These are phyloP conservation scores for Coccomyxa sp. DNA, from an alignment of 139 green algal species.

Conservation along the genomic window DNA sequence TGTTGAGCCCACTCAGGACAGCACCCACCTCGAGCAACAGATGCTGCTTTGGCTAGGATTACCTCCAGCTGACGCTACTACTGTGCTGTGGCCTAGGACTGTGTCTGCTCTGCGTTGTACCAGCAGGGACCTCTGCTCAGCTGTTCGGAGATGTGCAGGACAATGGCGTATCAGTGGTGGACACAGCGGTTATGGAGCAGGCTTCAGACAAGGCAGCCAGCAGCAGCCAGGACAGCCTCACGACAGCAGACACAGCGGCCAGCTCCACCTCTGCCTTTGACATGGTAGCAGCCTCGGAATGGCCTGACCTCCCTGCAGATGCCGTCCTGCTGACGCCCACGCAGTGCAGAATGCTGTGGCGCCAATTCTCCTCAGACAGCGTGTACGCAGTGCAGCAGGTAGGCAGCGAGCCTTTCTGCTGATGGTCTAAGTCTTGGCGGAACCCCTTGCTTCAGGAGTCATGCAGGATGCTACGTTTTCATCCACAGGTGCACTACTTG, in stretches of 20 bases:
- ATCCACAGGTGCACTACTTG: too few relatives aligned
- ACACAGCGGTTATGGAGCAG: slow-evolving; percentile 37
- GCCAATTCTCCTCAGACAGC: slow-evolving; percentile 62
- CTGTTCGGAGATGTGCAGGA: slow-evolving; percentile 4
- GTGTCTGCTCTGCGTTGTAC: background rate
- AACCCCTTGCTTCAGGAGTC: too few relatives aligned
- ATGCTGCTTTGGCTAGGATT: too few relatives aligned
- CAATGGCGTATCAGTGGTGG: slow-evolving; percentile 18
- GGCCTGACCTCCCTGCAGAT: slow-evolving; percentile 35
- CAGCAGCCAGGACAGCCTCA: slow-evolving; percentile 4
- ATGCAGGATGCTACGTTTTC: too few relatives aligned
- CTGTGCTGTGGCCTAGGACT: too few relatives aligned
- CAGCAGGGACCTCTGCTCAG: background rate
- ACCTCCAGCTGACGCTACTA: too few relatives aligned
- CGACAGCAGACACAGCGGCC: background rate
- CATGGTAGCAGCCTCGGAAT: slow-evolving; percentile 40
- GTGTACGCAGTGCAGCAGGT: slow-evolving; percentile 66
- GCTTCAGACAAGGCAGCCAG: slow-evolving; percentile 15
- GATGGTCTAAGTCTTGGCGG: too few relatives aligned
- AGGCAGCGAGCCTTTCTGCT: too few relatives aligned
- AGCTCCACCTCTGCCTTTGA: slow-evolving; percentile 47
- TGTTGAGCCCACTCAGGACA: too few relatives aligned
- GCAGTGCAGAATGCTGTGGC: slow-evolving; percentile 58
- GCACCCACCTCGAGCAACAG: too few relatives aligned
- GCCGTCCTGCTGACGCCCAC: slow-evolving; percentile 47